Base-by-base conservation (phyloP, 192 early-diverging fungal genomes). In the Coemansia sp. region DNA sequence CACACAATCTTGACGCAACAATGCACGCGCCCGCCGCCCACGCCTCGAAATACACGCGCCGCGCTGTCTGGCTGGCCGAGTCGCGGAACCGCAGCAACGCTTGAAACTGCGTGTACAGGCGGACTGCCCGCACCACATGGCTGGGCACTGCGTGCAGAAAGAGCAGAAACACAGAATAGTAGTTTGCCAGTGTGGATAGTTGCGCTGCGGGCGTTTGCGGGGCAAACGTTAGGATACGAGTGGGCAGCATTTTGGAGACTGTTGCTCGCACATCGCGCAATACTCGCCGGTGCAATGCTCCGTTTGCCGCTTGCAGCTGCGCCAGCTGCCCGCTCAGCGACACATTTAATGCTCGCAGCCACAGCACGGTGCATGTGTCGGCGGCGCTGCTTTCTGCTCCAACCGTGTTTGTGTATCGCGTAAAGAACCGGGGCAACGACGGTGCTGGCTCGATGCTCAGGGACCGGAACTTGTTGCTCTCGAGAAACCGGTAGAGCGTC, bases 31-130 rank as follows among this genome's bases (percentile, higher is more conserved):
- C 70, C 1, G 79, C 79, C 17, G 75, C 70, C 79, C 79, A 82
- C 8, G 79, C 79, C 51, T 82, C 79, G 73, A 82, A 82, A 27
- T 73, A 82, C 53, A 82, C 75, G 14, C 75, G 66, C 17, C 79
- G 70, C 4, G 75, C 79, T 1, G 59, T 61, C 45, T 60, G 38
- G 60, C 63, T 77, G 21, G 64, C 61, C 10, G 75, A 74, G 15
- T 82, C 79, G 41, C 63, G 56, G 48, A 82, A 82, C n/a, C 63
- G 63, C 27, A 82, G 63, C 45, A 82, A 71, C 9, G 68, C 53
- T 51, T 77, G 79, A 22, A 82, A 62, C 62, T 82, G 79, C 22
- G 70, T 65, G 58, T 56, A 70, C 22, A 82, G 67, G 0, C 79
- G 63, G 6, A 45, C 50, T 5, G 75, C 61, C 15, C 79, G 60